Evolutionary conservation across 2,329 filamentous ascomycete species (phyloP).

Genomic region (Apiospora arundinis): DNA sequence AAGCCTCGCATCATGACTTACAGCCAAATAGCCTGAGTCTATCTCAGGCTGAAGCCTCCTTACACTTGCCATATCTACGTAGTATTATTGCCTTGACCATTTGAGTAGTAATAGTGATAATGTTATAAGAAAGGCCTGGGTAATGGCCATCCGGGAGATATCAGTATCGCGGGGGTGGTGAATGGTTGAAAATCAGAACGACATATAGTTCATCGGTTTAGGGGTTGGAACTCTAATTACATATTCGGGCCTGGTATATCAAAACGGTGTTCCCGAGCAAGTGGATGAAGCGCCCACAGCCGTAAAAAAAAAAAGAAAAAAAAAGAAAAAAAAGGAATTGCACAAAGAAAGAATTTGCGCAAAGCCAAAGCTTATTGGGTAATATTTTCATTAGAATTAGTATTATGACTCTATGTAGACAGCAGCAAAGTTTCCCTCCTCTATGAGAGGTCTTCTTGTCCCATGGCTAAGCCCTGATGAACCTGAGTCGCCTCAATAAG

Average conservation of each 20-base stretch:
- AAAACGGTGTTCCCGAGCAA: neutral
- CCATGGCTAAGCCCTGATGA: neutral
- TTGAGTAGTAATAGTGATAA: neutral
- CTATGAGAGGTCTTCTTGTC: neutral
- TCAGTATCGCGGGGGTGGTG: too few relatives aligned
- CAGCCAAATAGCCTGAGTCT: neutral
- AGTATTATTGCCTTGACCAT: neutral
- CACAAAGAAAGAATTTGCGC: neutral
- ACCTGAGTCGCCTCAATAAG: neutral
- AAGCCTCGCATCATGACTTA: neutral
- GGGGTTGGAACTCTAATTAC: neutral
- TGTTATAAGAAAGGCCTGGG: too few relatives aligned
- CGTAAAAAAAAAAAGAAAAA: too few relatives aligned
- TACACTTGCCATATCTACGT: neutral
- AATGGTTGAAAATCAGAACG: neutral
- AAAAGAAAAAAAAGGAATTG: too few relatives aligned
- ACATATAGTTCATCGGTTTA: neutral
- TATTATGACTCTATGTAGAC: neutral
- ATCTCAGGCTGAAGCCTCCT: neutral
- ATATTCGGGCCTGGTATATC: constrained; percentile 1
- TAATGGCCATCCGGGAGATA: too few relatives aligned
- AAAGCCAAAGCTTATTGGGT: neutral
- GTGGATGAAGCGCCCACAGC: neutral
- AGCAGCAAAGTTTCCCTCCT: neutral
- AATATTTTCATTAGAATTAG: neutral